Conservation (phyloP, 2,329 filamentous ascomycete species). For the Phoma sp. region DNA sequence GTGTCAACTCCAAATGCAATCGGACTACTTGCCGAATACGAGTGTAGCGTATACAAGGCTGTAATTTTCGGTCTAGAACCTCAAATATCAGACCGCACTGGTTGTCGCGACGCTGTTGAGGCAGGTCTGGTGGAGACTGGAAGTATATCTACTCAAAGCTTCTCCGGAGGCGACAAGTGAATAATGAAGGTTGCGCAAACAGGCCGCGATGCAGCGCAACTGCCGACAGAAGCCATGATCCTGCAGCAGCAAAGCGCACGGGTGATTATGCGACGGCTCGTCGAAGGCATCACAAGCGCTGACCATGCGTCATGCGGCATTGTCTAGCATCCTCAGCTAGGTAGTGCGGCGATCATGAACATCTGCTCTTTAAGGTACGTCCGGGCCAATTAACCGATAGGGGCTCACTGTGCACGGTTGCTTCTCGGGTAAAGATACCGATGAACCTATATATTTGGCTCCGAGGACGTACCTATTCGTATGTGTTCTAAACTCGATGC, state of each 20-base stretch:
- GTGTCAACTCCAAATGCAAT: neutral
- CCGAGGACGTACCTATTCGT: neutral
- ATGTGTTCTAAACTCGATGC: neutral
- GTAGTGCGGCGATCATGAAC: neutral
- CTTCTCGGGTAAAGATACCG: neutral
- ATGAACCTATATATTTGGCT: neutral
- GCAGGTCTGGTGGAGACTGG: neutral
- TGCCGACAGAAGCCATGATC: neutral
- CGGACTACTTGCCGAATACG: constrained; percentile 1
- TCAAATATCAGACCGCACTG: neutral
- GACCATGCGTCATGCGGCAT: neutral
- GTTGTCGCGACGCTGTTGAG: neutral
- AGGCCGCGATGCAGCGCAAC: neutral
- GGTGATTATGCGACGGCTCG: neutral
- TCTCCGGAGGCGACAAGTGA: neutral
- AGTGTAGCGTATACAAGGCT: neutral
- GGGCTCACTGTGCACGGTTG: too few species aligned
- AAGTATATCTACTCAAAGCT: neutral
- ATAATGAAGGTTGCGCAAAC: neutral
- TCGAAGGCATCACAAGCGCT: neutral
- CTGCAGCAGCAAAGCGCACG: neutral
- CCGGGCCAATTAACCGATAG: too few species aligned
- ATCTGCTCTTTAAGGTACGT: too few species aligned
- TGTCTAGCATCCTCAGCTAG: neutral
- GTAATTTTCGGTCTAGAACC: neutral